Evolutionary conservation across 257 asterid species (phyloP).

Genomic region (Solanum microdontum): DNA sequence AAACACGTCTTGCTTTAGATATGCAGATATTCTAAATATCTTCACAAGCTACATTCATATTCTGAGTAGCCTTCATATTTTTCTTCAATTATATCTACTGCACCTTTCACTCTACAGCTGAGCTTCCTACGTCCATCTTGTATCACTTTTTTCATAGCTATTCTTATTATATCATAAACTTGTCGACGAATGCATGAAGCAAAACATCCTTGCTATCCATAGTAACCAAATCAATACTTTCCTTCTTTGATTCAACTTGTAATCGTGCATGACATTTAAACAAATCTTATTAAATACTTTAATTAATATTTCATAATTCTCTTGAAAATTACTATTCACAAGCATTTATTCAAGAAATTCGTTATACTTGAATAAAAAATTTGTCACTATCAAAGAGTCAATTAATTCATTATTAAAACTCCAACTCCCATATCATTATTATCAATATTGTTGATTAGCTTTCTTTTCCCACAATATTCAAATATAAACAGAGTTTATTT

Average conservation of each 20-base stretch:
- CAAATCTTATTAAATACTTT: too few relatives aligned
- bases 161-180: too few relatives aligned
- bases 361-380: too few relatives aligned
- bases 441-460: too few relatives aligned
- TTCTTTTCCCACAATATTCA: background rate
- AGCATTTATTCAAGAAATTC: background rate
- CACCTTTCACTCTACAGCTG: background rate
- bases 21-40: background rate
- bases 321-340: background rate
- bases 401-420: background rate
- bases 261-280: too few relatives aligned
- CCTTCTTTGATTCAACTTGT: too few relatives aligned
- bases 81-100: background rate
- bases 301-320: too few relatives aligned
- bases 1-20: too few relatives aligned
- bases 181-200: background rate
- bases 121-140: background rate
- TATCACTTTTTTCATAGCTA: background rate
- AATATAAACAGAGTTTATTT: background rate
- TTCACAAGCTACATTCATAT: background rate
- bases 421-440: background rate
- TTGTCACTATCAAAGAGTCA: fast-evolving
- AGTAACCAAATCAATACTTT: too few relatives aligned
- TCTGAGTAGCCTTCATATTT: background rate
- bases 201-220: background rate